Conservation (phyloP, 2,329 filamentous ascomycete genomes). For the Pezicula radicicola region DNA sequence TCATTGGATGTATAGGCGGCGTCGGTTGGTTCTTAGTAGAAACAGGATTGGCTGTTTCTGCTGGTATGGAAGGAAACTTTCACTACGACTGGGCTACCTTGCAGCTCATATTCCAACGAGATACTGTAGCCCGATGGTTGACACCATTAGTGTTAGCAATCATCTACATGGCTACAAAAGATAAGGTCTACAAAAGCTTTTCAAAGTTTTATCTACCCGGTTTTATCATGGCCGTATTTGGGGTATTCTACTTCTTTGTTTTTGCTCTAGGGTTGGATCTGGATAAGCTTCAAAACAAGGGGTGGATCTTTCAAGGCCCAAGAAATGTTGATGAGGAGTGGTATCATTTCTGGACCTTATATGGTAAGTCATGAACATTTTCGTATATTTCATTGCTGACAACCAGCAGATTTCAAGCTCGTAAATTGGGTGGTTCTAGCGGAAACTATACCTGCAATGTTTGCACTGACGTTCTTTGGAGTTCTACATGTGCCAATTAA, state of each 20-base stretch:
- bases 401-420: slow-evolving; percentile 64
- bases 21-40: slow-evolving; percentile 93
- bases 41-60: slow-evolving; percentile 91
- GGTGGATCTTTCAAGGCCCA: slow-evolving; percentile 91
- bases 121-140: slow-evolving; percentile 80
- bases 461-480: slow-evolving; percentile 95
- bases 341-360: slow-evolving; percentile 97
- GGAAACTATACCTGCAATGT: slow-evolving; percentile 90
- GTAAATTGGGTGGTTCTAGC: slow-evolving; percentile 81
- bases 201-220: slow-evolving; percentile 83
- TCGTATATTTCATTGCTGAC: slow-evolving; percentile 10
- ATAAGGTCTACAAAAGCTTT: slow-evolving; percentile 55
- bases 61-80: slow-evolving; percentile 79
- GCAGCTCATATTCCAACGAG: slow-evolving; percentile 65
- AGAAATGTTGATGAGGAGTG: slow-evolving; percentile 77
- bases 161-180: slow-evolving; percentile 63
- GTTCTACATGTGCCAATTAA: slow-evolving; percentile 98
- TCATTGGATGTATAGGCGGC: slow-evolving; percentile 95
- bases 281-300: slow-evolving; percentile 62
- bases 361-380: slow-evolving; percentile 58
- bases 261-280: slow-evolving; percentile 67
- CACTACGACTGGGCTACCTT: slow-evolving; percentile 78
- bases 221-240: slow-evolving; percentile 78
- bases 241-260: slow-evolving; percentile 76
- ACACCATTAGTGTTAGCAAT: slow-evolving; percentile 76